A percentile compares a stretch with the other conserved stretches of the same genome.
Evolutionary conservation across 148 eudicot species (phyloP).

Genomic region (Rhododendron williamsianum): DNA sequence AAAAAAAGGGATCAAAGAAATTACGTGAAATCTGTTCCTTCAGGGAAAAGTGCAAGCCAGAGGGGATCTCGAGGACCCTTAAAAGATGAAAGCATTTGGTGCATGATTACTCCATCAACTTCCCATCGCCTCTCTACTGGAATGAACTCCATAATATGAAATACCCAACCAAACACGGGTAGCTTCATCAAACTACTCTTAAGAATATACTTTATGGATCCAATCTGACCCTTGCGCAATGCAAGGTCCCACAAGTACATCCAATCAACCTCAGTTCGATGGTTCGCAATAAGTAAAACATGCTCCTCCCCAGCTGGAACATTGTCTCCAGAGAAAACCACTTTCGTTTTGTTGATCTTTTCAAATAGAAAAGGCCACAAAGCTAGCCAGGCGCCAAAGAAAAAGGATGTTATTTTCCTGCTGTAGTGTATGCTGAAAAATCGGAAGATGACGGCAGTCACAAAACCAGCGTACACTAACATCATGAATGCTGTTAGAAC

Average conservation of each 20-base stretch:
- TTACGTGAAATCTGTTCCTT: constrained; percentile 99
- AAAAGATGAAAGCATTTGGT: constrained; percentile 66
- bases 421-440: constrained; percentile 73
- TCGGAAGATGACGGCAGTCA: constrained; percentile 47
- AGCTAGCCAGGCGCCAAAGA: constrained; percentile 79
- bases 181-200: constrained; percentile 89
- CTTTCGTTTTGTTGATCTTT: constrained; percentile 75
- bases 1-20: not conserved
- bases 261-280: constrained; percentile 97
- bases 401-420: constrained; percentile 53
- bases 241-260: constrained; percentile 98
- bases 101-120: constrained; percentile 57
- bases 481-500: constrained; percentile 69
- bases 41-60: constrained; percentile 96
- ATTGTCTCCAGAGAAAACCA: constrained; percentile 73
- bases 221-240: constrained; percentile 65
- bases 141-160: constrained; percentile 81
- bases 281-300: constrained; percentile 74
- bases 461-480: constrained; percentile 58
- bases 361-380: constrained; percentile 90
- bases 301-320: constrained; percentile 60
- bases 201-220: constrained; percentile 74
- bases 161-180: constrained; percentile 92
- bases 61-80: constrained; percentile 62
- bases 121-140: constrained; percentile 93